Base-by-base conservation (phyloP, 768 basidiomycete genomes). In the Neoboletus magnificus region DNA sequence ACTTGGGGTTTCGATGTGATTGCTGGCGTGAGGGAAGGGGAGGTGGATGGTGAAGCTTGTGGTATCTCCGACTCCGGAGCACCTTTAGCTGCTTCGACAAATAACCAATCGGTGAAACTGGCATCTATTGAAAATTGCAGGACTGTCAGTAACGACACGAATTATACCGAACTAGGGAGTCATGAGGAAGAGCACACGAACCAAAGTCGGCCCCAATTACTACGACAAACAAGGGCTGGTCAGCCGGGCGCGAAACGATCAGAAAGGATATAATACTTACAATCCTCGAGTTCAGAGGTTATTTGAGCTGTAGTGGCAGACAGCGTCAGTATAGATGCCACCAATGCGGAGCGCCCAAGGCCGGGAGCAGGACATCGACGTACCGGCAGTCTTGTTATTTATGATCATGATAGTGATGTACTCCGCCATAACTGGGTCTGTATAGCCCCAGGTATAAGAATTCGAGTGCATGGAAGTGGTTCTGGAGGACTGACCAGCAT, bases 341-440 rank as follows among this genome's bases (percentile, higher is more conserved):
- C 22, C 16, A 32, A 30, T 20, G 22, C 29, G 30, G 30, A 33
- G 36, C 48, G 20, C 35, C 25, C 23, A n/a, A 20, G 20, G 29
- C n/a, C 22, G 36, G 12, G 27, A 29, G 52, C 0, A 39, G 37
- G 25, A 54, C 36, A 30, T 41, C 16, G 42, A 74, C 85, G 33
- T 62, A 87, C 90, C 81, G 59, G 83, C 72, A 55, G 87, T 86
- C 77, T 94, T 95, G 72, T 90, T 89, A 68, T 95, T 95, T 61
- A 93, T 93, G 45, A 95, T 82, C 93, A 95, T 93, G 56, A 95
- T 95, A 20, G 90, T 92, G 54, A 94, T 92, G 65, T 93, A 95
- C 71, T 95, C 93, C 3, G 92, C 91, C 91, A 94, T 93, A 62
- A 93, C 90, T 15, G 85, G 84, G 72, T 94, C 91, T 91, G 62